phyloP scores from a whole-genome alignment of 2,329 filamentous ascomycete genomes.

The Exophiala bonariae region DNA sequence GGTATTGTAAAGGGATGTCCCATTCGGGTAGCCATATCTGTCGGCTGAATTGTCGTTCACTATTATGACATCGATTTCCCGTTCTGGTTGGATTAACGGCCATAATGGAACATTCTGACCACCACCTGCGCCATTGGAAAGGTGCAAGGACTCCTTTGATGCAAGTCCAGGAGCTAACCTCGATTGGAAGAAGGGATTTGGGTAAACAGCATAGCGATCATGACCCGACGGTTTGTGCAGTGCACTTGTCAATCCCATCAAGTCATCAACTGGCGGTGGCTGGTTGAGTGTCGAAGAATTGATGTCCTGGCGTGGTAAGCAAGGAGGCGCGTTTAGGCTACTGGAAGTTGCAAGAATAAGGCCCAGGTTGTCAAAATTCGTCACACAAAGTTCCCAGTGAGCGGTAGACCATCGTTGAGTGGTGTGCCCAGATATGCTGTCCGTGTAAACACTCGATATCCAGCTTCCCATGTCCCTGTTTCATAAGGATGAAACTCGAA shows the following conservation, averaged over 20 bases:
- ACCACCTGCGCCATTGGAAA: conserved; percentile 54
- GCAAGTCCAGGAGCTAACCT: conserved; percentile 41
- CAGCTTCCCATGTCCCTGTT: conserved; percentile 64
- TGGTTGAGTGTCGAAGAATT: conserved; percentile 27
- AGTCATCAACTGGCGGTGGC: conserved; percentile 26
- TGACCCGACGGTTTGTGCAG: conserved; percentile 31
- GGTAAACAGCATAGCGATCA: conserved; percentile 54
- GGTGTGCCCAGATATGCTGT: conserved; percentile 62
- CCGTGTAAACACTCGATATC: conserved; percentile 60
- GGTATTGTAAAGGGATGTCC: conserved; percentile 58
- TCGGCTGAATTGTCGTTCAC: conserved; percentile 66
- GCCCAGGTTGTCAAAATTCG: conserved; percentile 50
- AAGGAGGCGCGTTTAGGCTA: conserved; percentile 41
- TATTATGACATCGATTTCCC: conserved; percentile 60
- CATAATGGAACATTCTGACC: conserved; percentile 55
- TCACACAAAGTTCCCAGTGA: conserved; percentile 27
- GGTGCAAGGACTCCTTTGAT: conserved; percentile 39
- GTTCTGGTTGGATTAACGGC: conserved; percentile 53
- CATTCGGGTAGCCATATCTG: conserved; percentile 62
- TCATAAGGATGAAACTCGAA: conserved; percentile 69
- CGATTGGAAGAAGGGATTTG: conserved; percentile 62
- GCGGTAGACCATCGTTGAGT: conserved; percentile 50
- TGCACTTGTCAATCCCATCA: conserved; percentile 31
- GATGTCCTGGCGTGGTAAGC: conserved; percentile 26
- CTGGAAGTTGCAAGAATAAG: conserved; percentile 48